Evolutionary conservation across 257 asterid genomes (phyloP).

Genomic region (Haberlea rhodopensis): DNA sequence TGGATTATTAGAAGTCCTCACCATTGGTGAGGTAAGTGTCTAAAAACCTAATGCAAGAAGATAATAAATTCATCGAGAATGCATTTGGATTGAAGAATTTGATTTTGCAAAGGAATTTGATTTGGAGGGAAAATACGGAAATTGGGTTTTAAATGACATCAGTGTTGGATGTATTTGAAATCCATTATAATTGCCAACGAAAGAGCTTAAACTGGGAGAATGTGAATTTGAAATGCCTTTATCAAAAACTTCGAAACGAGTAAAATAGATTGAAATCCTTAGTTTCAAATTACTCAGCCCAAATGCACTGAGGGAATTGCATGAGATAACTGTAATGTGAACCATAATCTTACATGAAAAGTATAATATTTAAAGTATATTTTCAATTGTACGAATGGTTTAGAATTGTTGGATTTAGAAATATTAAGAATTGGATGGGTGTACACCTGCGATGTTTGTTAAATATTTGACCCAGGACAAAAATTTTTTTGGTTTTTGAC

Average conservation of each 20-base stretch:
- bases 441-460: not conserved
- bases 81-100: not conserved
- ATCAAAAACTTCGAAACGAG: not conserved
- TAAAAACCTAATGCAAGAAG: constrained; percentile 8
- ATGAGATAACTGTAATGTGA: not conserved
- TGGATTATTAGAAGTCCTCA: constrained; percentile 64
- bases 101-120: not conserved
- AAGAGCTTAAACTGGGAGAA: too few relatives aligned
- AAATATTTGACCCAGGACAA: too few relatives aligned
- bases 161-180: not conserved
- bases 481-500: not conserved
- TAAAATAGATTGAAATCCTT: not conserved
- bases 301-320: not conserved
- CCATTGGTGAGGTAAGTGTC: constrained; percentile 76
- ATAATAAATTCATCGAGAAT: not conserved
- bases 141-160: not conserved
- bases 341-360: not conserved
- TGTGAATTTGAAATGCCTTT: not conserved
- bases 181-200: too few relatives aligned
- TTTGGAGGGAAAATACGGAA: not conserved
- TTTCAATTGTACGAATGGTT: not conserved
- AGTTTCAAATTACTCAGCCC: not conserved
- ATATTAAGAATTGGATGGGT: not conserved
- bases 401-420: not conserved
- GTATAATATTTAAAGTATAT: not conserved